phyloP scores from a whole-genome alignment of 208 protist species.

The Acanthamoeba triangularis region DNA sequence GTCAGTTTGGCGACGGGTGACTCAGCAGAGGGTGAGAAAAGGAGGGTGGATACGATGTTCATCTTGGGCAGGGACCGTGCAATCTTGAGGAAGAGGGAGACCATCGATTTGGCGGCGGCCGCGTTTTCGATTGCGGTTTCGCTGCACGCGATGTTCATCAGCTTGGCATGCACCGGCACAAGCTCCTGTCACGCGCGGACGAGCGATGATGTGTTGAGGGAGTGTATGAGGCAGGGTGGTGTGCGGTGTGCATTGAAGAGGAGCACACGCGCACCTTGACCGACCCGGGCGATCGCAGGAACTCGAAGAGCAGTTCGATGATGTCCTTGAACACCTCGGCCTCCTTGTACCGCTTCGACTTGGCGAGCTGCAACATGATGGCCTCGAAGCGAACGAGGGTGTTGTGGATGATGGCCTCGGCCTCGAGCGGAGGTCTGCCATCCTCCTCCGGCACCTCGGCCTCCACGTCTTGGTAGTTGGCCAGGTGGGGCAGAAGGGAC shows the following conservation, averaged over 20 bases:
- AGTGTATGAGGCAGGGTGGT: neutral
- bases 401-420: constrained; percentile 18
- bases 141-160: neutral
- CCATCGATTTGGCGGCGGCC: neutral
- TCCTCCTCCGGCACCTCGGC: constrained; percentile 16
- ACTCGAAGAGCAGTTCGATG: constrained; percentile 13
- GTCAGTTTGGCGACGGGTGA: neutral
- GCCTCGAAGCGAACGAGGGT: constrained; percentile 20
- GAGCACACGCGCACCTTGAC: neutral
- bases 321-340: constrained; percentile 31
- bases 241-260: neutral
- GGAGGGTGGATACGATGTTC: neutral
- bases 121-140: constrained; percentile 28
- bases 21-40: neutral
- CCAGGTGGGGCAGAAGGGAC: neutral
- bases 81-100: constrained; percentile 48
- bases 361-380: neutral
- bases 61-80: constrained; percentile 22
- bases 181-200: neutral
- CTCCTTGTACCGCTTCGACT: constrained; percentile 4
- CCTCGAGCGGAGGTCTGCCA: neutral
- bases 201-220: neutral
- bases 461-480: constrained; percentile 1
- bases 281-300: neutral
- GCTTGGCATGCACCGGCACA: neutral